Evolutionary conservation across 2,329 filamentous ascomycete genomes (phyloP).

Genomic region (Exophiala mesophila): DNA sequence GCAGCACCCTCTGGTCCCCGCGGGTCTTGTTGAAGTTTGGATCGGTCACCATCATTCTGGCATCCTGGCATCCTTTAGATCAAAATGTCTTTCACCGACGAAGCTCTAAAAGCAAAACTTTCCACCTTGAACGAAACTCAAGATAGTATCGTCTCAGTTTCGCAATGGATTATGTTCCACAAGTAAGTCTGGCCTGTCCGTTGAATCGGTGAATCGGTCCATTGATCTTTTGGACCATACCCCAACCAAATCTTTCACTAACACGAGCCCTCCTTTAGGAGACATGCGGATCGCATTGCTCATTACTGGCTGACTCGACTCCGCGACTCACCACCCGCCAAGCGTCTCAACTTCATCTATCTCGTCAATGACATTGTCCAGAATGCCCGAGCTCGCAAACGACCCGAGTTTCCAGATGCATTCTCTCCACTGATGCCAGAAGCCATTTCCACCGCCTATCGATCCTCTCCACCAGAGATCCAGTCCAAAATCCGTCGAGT

Average conservation of each 20-base stretch:
- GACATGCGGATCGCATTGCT: conserved; percentile 86
- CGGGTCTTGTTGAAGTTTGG: no score
- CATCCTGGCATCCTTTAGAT: no score
- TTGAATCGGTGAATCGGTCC: no score
- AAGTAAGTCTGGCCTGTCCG: conserved; percentile 68
- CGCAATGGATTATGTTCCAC: conserved; percentile 99
- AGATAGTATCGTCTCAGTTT: conserved; percentile 91
- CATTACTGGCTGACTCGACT: conserved; percentile 87
- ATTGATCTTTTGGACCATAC: no score
- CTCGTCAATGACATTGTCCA: conserved; percentile 96
- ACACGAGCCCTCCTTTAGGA: no score
- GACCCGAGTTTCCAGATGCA: conserved; percentile 85
- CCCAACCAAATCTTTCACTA: no score
- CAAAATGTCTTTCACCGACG: conserved; percentile 88
- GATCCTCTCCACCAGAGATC: conserved; percentile 76
- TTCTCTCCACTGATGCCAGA: conserved; percentile 91
- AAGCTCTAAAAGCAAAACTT: conserved; percentile 90
- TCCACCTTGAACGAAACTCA: conserved; percentile 95
- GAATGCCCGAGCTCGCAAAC: conserved; percentile 87
- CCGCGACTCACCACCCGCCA: conserved; percentile 78
- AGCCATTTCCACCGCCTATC: conserved; percentile 85
- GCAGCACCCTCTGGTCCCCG: no score
- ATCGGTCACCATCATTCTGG: no score
- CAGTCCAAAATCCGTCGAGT: conserved; percentile 84
- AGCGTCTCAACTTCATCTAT: conserved; percentile 86